These are phyloP conservation scores for Lasiodiplodia gonubiensis DNA, from an alignment of 2,329 filamentous ascomycete genomes.

Conservation along the genomic window DNA sequence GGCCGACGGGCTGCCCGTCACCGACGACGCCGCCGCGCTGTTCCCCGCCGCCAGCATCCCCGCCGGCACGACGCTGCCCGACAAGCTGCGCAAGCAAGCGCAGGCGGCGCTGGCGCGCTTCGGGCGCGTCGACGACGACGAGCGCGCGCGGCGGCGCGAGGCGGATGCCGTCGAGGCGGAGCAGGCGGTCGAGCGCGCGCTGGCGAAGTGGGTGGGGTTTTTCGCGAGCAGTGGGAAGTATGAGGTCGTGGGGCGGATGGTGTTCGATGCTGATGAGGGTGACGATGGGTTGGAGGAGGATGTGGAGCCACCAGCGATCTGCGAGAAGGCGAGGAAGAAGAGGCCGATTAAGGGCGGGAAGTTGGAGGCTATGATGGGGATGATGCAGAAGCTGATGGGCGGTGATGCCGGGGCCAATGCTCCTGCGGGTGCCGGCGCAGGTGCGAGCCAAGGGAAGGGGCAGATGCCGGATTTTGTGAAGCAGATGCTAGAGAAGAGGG, in stretches of 20 bases:
- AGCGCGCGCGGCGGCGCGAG: constrained; percentile 33
- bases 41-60: not conserved
- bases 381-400: constrained; percentile 19
- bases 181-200: constrained; percentile 3
- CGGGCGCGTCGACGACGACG: constrained; percentile 32
- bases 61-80: constrained; percentile 20
- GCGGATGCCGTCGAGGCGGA: constrained; percentile 32
- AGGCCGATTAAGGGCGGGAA: constrained; percentile 39
- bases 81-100: constrained; percentile 8
- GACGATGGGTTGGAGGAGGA: constrained; percentile 30
- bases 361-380: constrained; percentile 31
- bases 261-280: constrained; percentile 31
- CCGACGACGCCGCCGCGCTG: constrained; percentile 10
- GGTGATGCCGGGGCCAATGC: not conserved
- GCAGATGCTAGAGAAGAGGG: constrained; percentile 9
- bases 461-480: constrained; percentile 19
- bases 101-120: not conserved
- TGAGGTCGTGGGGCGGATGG: constrained; percentile 34
- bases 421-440: not conserved
- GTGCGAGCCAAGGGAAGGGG: not conserved
- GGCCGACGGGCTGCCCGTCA: constrained; percentile 29
- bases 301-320: constrained; percentile 28
- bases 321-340: constrained; percentile 39
- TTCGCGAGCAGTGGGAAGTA: constrained; percentile 37
- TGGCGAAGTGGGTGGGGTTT: constrained; percentile 30